A percentile compares a stretch with the other conserved stretches of the same genome.
phyloP scores from a whole-genome alignment of 805 yeast species.

The Wickerhamiella australiensis region DNA sequence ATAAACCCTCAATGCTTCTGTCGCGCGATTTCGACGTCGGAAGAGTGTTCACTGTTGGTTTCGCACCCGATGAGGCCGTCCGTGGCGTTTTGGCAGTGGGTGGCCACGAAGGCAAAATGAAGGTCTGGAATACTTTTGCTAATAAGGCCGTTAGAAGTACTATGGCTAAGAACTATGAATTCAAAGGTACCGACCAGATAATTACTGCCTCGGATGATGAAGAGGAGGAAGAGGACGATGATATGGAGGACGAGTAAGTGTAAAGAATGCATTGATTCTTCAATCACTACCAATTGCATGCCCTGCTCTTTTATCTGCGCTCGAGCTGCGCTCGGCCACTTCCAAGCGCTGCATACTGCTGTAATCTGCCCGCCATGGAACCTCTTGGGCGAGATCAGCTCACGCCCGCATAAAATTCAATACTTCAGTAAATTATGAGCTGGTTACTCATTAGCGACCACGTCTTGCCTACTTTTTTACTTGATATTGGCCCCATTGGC shows the following conservation, averaged over 20 bases:
- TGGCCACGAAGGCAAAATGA: constrained; percentile 72
- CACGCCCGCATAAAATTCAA: background rate
- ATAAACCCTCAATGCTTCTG: constrained; percentile 71
- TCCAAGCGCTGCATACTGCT: background rate
- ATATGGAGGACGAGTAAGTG: constrained; percentile 8
- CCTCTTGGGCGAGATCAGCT: too few relatives aligned
- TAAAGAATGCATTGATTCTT: too few relatives aligned
- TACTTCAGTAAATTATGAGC: background rate
- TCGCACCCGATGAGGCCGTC: constrained; percentile 78
- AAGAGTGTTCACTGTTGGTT: constrained; percentile 68
- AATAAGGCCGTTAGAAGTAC: constrained; percentile 65
- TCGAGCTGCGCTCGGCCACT: background rate
- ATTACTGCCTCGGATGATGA: constrained; percentile 16
- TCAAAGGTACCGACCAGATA: constrained; percentile 12
- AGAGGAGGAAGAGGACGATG: constrained; percentile 7
- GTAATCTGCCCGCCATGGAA: too few relatives aligned
- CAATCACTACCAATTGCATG: too few relatives aligned
- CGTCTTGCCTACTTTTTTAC: too few relatives aligned
- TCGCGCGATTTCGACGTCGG: constrained; percentile 92
- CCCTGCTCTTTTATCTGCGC: too few relatives aligned
- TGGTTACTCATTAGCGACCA: background rate
- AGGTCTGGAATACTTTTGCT: constrained; percentile 85
- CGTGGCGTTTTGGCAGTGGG: constrained; percentile 78
- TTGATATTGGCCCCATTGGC: background rate
- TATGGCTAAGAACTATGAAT: constrained; percentile 35